Evolutionary conservation across 1,284 basidiomycete species (phyloP), one percentile per base, ranked within the genome.

Genomic region (Sparassis latifolia): DNA sequence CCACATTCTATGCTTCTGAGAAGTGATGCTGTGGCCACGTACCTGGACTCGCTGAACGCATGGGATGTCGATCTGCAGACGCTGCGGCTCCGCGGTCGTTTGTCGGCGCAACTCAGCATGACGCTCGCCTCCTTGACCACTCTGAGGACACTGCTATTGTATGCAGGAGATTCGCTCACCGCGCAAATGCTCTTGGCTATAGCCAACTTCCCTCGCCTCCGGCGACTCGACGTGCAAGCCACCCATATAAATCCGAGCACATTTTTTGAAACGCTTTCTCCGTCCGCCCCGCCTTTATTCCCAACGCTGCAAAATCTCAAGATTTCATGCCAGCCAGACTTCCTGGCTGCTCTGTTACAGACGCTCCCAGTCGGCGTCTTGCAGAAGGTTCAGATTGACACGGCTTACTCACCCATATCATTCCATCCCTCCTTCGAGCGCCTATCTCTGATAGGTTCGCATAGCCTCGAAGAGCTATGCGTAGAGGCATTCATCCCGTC

Each of bases 181-280:
- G 60, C 61, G 31, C 64, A 66, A 27, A 71, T 73, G 4, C 57
- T 84, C 33, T 59, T 66, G 38, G 67, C 71, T 2, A 61, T 81
- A 43, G 66, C 72, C 7, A 52, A 56, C 2, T 73, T 82, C 41
- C 73, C 73, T 2, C 46, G 51, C 38, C 70, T 83, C 45, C 55
- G 58, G 40, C 65, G 76, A 44, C 68, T 84, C 41, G 69, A 76
- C 51, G 53, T 82, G 12, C 79, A 82, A 53, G 73, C 75, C 3
- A 67, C 69, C 30, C 70, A 69, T 58, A 60, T 79, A 48, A 66
- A 69, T 43, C 48, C 60, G 12, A 62, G 70, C 20, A 62, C 64
- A 12, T 58, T 28, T 42, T 75, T 40, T 55, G 57, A 10, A 54
- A 62, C 5, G 54, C 63, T 20, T 51, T 68, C 7, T 42, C 57